Evolutionary conservation across 1,139 yeast species (phyloP).

Genomic region (Magnusiomyces suaveolens): DNA sequence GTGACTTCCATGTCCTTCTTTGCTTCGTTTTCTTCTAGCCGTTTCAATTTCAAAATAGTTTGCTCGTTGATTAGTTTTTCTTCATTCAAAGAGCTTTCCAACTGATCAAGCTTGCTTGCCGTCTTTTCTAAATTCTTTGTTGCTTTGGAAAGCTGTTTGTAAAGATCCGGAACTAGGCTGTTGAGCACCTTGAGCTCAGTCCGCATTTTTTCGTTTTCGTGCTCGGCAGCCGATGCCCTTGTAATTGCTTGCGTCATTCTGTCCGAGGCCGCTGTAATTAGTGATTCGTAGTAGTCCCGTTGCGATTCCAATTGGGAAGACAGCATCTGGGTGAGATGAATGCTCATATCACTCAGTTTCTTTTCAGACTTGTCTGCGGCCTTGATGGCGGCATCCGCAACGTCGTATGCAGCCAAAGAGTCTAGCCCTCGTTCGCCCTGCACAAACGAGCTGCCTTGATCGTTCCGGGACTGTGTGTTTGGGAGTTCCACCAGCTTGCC

Average conservation of each 20-base stretch:
- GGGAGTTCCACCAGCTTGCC: conserved; percentile 73
- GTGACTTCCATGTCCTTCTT: conserved; percentile 33
- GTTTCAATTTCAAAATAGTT: conserved; percentile 49
- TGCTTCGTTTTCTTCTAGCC: conserved; percentile 35
- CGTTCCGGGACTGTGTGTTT: neutral
- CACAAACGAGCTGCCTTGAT: neutral
- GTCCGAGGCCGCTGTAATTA: conserved; percentile 40
- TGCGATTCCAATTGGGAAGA: conserved; percentile 84
- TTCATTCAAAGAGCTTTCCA: conserved; percentile 35
- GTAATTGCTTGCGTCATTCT: conserved; percentile 25
- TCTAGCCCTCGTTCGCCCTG: neutral
- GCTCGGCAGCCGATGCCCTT: conserved; percentile 35
- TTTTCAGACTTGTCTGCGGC: conserved; percentile 18
- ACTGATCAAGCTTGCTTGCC: conserved; percentile 20
- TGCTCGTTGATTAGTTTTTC: conserved; percentile 48
- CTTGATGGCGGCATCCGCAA: conserved; percentile 12
- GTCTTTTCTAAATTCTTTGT: conserved; percentile 29
- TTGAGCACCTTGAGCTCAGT: neutral
- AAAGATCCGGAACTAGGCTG: neutral
- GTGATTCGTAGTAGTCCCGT: conserved; percentile 68
- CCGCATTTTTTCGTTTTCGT: conserved; percentile 20
- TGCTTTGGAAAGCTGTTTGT: conserved; percentile 25
- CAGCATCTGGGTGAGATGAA: conserved; percentile 71
- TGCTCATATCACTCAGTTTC: conserved; percentile 47
- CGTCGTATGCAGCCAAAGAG: conserved; percentile 2